These are phyloP conservation scores for Pulveroboletus sp. DNA, from an alignment of 768 basidiomycete genomes.

Conservation along the genomic window DNA sequence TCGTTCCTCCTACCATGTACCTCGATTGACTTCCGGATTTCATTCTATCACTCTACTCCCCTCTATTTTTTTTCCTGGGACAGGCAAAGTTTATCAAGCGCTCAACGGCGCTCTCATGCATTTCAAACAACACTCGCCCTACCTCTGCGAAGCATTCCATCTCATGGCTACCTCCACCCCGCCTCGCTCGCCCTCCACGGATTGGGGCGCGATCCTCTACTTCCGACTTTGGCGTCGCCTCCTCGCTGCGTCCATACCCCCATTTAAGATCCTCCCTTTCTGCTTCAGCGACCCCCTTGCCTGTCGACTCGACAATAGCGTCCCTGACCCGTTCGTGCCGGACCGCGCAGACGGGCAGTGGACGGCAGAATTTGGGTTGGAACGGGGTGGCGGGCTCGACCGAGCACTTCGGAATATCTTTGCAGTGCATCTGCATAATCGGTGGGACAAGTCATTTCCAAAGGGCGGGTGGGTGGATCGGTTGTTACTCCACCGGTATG, in stretches of 20 bases:
- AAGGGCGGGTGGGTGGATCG: slow-evolving; percentile 80
- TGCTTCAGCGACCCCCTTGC: slow-evolving; percentile 91
- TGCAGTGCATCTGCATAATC: slow-evolving; percentile 90
- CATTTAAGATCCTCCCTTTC: slow-evolving; percentile 91
- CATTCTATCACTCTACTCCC: neutral
- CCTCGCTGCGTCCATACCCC: slow-evolving; percentile 63
- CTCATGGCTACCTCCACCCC: slow-evolving; percentile 74
- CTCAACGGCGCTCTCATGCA: slow-evolving; percentile 95
- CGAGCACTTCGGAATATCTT: slow-evolving; percentile 66
- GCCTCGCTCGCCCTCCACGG: slow-evolving; percentile 76
- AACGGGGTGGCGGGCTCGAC: slow-evolving; percentile 61
- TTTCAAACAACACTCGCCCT: slow-evolving; percentile 85
- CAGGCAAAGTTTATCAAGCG: slow-evolving; percentile 69
- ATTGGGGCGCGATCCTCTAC: slow-evolving; percentile 93
- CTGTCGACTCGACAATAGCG: slow-evolving; percentile 83
- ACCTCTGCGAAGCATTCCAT: slow-evolving; percentile 95
- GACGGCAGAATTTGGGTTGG: slow-evolving; percentile 50
- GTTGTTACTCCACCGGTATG: slow-evolving; percentile 62
- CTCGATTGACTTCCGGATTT: slow-evolving; percentile 2
- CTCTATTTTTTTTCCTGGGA: neutral
- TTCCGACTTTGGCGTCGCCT: slow-evolving; percentile 86
- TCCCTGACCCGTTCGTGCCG: slow-evolving; percentile 83
- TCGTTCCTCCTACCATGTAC: neutral
- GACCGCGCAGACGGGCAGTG: slow-evolving; percentile 53
- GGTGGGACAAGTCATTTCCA: slow-evolving; percentile 87